These are phyloP conservation scores for Pythium guiyangense DNA, from an alignment of 352 stramenopile species.

Conservation along the genomic window DNA sequence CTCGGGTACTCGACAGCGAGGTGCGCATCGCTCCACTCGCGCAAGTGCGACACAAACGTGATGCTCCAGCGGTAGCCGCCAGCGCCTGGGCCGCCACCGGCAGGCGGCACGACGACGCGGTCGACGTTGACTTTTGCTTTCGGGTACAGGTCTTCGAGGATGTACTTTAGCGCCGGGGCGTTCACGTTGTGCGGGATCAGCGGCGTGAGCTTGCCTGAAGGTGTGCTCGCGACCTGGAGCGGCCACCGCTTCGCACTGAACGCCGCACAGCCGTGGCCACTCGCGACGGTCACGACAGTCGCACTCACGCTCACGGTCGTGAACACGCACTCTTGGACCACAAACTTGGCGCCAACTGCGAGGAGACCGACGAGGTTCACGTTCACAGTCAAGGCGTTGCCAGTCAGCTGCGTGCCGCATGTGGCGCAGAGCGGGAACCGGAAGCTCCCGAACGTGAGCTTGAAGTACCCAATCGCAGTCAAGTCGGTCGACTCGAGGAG, in stretches of 20 bases:
- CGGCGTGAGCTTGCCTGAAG: slow-evolving; percentile 40
- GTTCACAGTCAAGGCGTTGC: slow-evolving; percentile 51
- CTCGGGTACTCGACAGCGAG: slow-evolving; percentile 70
- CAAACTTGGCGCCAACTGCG: slow-evolving; percentile 47
- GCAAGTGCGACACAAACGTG: slow-evolving; percentile 91
- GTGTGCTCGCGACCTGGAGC: slow-evolving; percentile 27
- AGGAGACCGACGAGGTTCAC: slow-evolving; percentile 62
- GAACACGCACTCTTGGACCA: slow-evolving; percentile 69
- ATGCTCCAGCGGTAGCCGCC: slow-evolving; percentile 82
- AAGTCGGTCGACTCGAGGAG: slow-evolving; percentile 30
- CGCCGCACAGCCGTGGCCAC: slow-evolving; percentile 48
- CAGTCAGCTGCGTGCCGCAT: slow-evolving; percentile 45
- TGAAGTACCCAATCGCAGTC: slow-evolving; percentile 42
- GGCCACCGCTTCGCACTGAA: slow-evolving; percentile 40
- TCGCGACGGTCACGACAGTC: slow-evolving; percentile 40
- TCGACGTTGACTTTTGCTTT: slow-evolving; percentile 42
- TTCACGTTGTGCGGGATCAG: slow-evolving; percentile 57
- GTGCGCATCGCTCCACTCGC: slow-evolving; percentile 60
- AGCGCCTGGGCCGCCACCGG: slow-evolving; percentile 15
- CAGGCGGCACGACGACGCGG: slow-evolving; percentile 12
- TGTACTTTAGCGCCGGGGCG: slow-evolving; percentile 47
- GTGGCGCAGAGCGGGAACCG: slow-evolving; percentile 39
- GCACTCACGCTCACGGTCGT: slow-evolving; percentile 38
- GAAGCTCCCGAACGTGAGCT: slow-evolving; percentile 70
- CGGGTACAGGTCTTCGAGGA: slow-evolving; percentile 54